phyloP scores from a whole-genome alignment of 2,329 filamentous ascomycete genomes.

The Fusarium gaditjirri region DNA sequence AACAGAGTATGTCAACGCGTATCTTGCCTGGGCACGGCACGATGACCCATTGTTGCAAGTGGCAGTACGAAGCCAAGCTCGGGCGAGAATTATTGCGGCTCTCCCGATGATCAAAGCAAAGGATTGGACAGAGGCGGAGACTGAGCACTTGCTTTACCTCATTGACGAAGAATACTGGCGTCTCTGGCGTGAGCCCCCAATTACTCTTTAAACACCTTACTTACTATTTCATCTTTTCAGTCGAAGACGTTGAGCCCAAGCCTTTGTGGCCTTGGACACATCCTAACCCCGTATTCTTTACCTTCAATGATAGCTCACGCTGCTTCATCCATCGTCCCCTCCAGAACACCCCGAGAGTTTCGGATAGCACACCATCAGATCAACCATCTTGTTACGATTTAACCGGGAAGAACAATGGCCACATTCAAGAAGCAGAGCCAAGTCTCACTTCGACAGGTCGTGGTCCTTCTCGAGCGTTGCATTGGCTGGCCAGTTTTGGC shows the following conservation, averaged over 20 bases:
- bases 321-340: neutral
- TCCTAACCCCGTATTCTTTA: neutral
- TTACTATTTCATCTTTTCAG: fast-evolving
- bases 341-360: neutral
- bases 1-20: neutral
- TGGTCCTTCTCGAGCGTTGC: neutral
- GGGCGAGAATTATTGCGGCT: neutral
- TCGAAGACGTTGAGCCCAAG: neutral
- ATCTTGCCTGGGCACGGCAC: neutral
- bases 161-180: neutral
- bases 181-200: neutral
- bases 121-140: neutral
- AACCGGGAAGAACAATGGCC: fast-evolving
- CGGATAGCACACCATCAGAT: neutral
- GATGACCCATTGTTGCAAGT: fast-evolving
- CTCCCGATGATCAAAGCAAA: neutral
- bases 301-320: neutral
- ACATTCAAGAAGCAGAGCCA: fast-evolving
- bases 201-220: neutral
- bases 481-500: neutral
- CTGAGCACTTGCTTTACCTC: neutral
- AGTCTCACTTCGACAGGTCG: neutral
- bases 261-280: neutral
- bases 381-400: neutral
- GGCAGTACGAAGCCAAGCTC: neutral